A percentile compares a stretch with the other conserved stretches of the same genome.
These are phyloP conservation scores for Dothiorella sarmentorum DNA, from an alignment of 2,329 filamentous ascomycete species.

Conservation along the genomic window DNA sequence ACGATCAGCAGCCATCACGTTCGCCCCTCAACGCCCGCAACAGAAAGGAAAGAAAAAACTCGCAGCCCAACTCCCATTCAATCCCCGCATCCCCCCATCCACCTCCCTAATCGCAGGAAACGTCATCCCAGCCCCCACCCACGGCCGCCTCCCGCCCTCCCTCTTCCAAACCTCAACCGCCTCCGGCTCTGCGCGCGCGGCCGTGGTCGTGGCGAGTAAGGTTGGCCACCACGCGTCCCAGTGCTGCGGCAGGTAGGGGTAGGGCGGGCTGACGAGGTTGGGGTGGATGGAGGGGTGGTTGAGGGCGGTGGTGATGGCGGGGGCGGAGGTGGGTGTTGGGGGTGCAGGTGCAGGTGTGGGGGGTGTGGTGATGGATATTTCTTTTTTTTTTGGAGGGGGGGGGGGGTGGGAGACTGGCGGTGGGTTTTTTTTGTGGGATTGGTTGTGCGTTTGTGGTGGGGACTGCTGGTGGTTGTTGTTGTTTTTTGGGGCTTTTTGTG, in stretches of 20 bases:
- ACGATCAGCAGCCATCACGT: too few relatives aligned
- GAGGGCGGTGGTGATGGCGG: background rate
- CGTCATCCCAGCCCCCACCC: background rate
- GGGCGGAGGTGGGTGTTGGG: background rate
- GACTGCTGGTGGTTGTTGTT: too few relatives aligned
- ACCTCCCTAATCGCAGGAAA: background rate
- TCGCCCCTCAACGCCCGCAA: too few relatives aligned
- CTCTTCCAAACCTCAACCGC: background rate
- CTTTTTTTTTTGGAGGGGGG: too few relatives aligned
- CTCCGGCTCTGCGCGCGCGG: background rate
- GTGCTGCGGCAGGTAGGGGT: background rate
- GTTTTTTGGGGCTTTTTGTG: too few relatives aligned
- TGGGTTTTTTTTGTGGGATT: too few relatives aligned
- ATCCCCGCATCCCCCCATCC: background rate
- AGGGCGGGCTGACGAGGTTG: background rate
- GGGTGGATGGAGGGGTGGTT: background rate
- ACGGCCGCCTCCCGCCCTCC: background rate
- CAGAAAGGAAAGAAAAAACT: background rate
- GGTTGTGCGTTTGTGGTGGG: too few relatives aligned
- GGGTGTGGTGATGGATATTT: too few relatives aligned
- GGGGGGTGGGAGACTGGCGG: too few relatives aligned
- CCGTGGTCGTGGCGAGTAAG: background rate
- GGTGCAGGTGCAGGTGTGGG: background rate
- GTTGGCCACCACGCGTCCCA: background rate
- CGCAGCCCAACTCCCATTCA: background rate